These are phyloP conservation scores for Diplodia sapinea DNA, from an alignment of 2,329 filamentous ascomycete species.

Conservation along the genomic window DNA sequence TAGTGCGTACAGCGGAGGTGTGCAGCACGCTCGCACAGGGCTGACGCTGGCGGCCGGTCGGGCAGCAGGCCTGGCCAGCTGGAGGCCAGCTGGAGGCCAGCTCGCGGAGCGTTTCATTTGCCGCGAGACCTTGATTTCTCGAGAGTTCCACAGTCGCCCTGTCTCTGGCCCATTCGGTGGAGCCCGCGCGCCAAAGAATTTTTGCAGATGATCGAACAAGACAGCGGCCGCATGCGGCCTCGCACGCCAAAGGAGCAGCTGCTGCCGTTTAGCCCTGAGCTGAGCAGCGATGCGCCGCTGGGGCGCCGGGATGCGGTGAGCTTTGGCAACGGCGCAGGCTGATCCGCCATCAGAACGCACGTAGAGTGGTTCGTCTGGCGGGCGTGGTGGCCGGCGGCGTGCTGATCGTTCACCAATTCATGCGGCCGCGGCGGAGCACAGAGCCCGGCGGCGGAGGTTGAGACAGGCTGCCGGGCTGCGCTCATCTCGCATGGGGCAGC, in stretches of 20 bases:
- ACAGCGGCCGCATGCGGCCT: slow-evolving; percentile 15
- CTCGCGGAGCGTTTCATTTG: slow-evolving; percentile 24
- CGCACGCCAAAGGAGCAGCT: slow-evolving; percentile 1
- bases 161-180: slow-evolving; percentile 3
- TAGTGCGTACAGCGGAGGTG: background rate
- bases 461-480: slow-evolving; percentile 18
- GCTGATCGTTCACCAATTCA: slow-evolving; percentile 7
- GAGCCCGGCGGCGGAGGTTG: slow-evolving; percentile 12
- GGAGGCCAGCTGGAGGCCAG: slow-evolving; percentile 10
- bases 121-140: slow-evolving; percentile 25
- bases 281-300: slow-evolving; percentile 7
- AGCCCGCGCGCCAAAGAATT: slow-evolving; percentile 9
- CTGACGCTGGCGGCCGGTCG: slow-evolving; percentile 15
- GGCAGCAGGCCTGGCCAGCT: slow-evolving; percentile 25
- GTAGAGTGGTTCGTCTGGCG: slow-evolving; percentile 18
- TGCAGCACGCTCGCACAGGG: slow-evolving; percentile 24
- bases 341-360: slow-evolving; percentile 7
- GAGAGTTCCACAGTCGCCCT: slow-evolving; percentile 10
- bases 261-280: slow-evolving; percentile 5
- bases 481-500: slow-evolving; percentile 30
- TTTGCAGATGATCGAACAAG: slow-evolving; percentile 12
- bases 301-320: slow-evolving; percentile 13
- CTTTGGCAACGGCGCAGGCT: slow-evolving; percentile 14
- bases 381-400: background rate
- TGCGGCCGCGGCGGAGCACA: slow-evolving; percentile 6